Evolutionary conservation across 179 eudicot genomes (phyloP).

Genomic region (Spinacia oleracea): DNA sequence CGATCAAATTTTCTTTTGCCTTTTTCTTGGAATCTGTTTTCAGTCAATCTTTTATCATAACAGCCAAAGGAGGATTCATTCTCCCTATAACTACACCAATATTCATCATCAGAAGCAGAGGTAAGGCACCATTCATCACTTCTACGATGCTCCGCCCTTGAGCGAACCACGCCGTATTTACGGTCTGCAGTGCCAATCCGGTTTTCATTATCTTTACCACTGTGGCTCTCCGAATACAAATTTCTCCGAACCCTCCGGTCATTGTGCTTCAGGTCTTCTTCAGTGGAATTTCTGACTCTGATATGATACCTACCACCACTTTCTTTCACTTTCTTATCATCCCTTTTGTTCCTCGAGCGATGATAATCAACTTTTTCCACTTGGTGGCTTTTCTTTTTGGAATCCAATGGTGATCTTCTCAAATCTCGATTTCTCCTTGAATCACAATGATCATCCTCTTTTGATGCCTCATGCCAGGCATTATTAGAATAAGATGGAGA

Average conservation of each 20-base stretch:
- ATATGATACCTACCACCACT: conserved; percentile 26
- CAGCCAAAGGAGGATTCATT: conserved; percentile 21
- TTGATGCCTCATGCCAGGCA: conserved; percentile 21
- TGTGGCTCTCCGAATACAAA: conserved; percentile 23
- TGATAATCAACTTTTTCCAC: conserved; percentile 25
- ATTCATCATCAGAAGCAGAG: conserved; percentile 23
- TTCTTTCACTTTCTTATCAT: conserved; percentile 23
- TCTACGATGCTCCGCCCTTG: conserved; percentile 21
- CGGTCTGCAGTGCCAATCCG: conserved; percentile 18
- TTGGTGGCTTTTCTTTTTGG: conserved; percentile 22
- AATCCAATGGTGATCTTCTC: conserved; percentile 30
- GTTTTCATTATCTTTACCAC: conserved; percentile 21
- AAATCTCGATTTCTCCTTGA: conserved; percentile 25
- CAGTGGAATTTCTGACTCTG: conserved; percentile 34
- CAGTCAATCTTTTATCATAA: conserved; percentile 21
- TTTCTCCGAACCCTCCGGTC: conserved; percentile 16
- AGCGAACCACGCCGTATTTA: conserved; percentile 18
- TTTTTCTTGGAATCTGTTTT: conserved; percentile 18
- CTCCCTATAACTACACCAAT: conserved; percentile 24
- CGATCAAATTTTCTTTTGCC: conserved; percentile 23
- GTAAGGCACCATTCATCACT: conserved; percentile 22
- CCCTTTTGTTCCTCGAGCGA: conserved; percentile 29
- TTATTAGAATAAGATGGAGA: conserved; percentile 31
- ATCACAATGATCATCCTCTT: conserved; percentile 26
- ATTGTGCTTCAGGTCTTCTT: conserved; percentile 15